Evolutionary conservation across 164 flowering plant genomes (phyloP), one percentile per base, ranked within the genome.

Genomic region (Magnolia kwangsiensis): DNA sequence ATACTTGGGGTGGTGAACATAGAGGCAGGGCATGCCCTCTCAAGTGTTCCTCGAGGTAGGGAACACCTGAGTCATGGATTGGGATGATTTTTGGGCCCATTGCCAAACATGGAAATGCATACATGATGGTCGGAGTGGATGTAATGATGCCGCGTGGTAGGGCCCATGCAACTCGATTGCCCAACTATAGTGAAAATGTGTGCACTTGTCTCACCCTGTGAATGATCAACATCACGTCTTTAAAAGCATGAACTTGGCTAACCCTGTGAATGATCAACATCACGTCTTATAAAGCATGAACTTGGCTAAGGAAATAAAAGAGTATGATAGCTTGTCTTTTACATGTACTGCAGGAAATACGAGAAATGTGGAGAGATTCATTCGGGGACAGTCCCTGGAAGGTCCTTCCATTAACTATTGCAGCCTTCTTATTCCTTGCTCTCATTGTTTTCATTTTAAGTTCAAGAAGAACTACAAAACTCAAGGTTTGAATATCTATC

Each of bases 401-500:
- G 75, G 67, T 77, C 37, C 9, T 77, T 23, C 75, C 73, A 6
- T 59, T 84, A 50, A 78, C 77, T 45, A 63, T 78, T 19, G 11
- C 84, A 8, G 10, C 80, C 63, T n/a, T 81, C 55, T 51, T 85
- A 64, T 69, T 87, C 74, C 51, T 81, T 71, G 18, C 85, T 13
- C 69, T 84, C 76, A 27, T 82, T 27, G 65, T 85, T 71, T 37
- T 88, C 69, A 75, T 83, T 87, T 86, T 89, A 87, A 90, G 81
- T 73, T 84, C 87, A 67, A 86, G 92, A 84, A 88, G 86, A 83
- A 89, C 81, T 51, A 86, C 78, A 5, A 92, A 92, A 85, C 81
- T 91, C 76, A 91, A 91, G 82, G 72, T 90, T 75, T 90, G 80
- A 87, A 67, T 74, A 19, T 74, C 51, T 20, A 18, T 67, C 24